phyloP scores from a whole-genome alignment of 108 stramenopile species.

The Cyclotella choctawhatcheeana region DNA sequence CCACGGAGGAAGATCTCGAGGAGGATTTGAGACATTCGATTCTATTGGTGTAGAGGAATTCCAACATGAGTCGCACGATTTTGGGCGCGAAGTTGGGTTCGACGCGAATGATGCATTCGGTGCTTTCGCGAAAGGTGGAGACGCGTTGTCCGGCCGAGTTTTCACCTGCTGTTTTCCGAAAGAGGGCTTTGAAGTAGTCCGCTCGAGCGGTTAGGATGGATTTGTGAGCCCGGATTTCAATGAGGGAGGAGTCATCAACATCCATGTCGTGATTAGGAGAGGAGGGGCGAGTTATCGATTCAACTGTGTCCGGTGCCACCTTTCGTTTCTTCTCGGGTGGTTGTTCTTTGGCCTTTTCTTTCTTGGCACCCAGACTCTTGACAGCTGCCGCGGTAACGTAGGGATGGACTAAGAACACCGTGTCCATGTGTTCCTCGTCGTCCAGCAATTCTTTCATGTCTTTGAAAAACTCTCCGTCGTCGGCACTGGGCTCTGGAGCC shows the following conservation, averaged over 20 bases:
- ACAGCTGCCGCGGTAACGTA: conserved; percentile 7
- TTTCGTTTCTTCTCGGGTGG: conserved; percentile 22
- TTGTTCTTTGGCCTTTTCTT: not conserved
- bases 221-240: conserved; percentile 94
- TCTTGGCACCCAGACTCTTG: not conserved
- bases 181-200: conserved; percentile 97
- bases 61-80: conserved; percentile 90
- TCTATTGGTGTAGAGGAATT: conserved; percentile 96
- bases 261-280: not conserved
- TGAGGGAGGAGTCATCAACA: conserved; percentile 26
- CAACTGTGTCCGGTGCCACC: conserved; percentile 38
- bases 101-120: conserved; percentile 77
- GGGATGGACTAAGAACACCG: conserved; percentile 70
- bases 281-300: not conserved
- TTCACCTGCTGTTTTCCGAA: conserved; percentile 75
- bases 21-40: conserved; percentile 64
- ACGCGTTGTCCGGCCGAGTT: conserved; percentile 29
- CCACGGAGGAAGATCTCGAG: conserved; percentile 1
- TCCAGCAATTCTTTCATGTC: conserved; percentile 88
- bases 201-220: conserved; percentile 94
- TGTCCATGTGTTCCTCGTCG: conserved; percentile 92
- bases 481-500: conserved; percentile 81
- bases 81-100: conserved; percentile 73
- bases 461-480: conserved; percentile 88
- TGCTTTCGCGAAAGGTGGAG: conserved; percentile 74